Base-by-base conservation (phyloP, 495 filamentous ascomycete species). In the Talaromyces wortmannii region DNA sequence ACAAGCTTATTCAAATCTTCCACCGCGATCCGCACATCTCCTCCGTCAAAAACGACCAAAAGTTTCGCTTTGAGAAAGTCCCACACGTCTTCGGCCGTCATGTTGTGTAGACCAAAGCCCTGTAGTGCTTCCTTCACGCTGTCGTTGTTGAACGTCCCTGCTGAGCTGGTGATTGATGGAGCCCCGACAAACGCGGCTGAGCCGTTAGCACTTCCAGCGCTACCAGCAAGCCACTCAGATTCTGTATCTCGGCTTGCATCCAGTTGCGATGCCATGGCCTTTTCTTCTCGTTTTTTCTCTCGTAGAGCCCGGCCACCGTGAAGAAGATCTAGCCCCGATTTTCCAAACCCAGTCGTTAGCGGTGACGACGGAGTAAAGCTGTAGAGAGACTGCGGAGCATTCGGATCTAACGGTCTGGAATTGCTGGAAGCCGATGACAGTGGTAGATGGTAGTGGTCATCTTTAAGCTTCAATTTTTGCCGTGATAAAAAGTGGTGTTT, bases 1-100 rank as follows among this genome's bases (percentile, higher is more conserved):
- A 97, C 92, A 10, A 97, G 80, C 45, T 86, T 83, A 65, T 99
- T 99, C 57, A 97, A 82, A 62, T 97, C 95, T 65, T 99, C 95
- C 15, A 99, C 87, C 0, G 92, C 91, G 45, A 92, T 79, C 12
- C 90, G 81, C 5, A 96, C 77, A 58, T 96, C 89, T 61, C 97
- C 95, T 8, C 89, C 92, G 59, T 96, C 89, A 62, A 99, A 99
- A 12, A 97, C 85, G 47, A 89, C 83, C 10, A 97, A 76, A n/a
- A 97, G 65, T 57, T 90, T 91, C 0, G 88, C 86, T 60, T 92
- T 94, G n/a, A 99, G 70, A 55, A 90, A 88, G 23, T 92, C 90
- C 95, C 95, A 99, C 6, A 91, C 92, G 65, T 97, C 91, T 59
- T 99, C 94, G 0, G 87, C 77, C 5, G 81, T 83, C 83, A 96